Base-by-base conservation (phyloP, 2,329 filamentous ascomycete genomes). In the Ophiosphaerella narmari region DNA sequence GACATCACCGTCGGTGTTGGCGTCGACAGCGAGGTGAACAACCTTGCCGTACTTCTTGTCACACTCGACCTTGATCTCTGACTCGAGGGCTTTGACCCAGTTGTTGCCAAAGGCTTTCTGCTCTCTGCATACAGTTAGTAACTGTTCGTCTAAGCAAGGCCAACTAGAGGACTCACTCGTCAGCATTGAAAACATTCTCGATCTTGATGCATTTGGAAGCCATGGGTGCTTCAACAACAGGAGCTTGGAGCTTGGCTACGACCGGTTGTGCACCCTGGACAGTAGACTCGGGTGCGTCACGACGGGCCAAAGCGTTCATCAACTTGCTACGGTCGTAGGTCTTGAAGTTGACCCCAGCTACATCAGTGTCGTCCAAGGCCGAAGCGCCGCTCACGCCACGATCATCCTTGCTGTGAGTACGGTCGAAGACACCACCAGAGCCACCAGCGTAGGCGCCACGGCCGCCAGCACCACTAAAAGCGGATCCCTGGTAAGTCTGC, bases 311-410 rank as follows among this genome's bases (percentile, higher is more conserved):
- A 79, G 97, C 97, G 76, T 91, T 86, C 94, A 99, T 99, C 77
- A 99, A 87, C 71, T 92, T 90, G 80, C 97, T 91, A 78, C 94
- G 90, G 82, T 91, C 96, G 80, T 96, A 97, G 77, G 97, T 97
- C 83, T 91, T 96, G 88, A 97, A 97, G 78, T 97, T 97, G 76
- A 99, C 93, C 70, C 94, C 94, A 43, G 90, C 91, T 72, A 99
- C 94, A 75, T 99, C 94, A 55, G 92, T 96, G 72, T 99, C 94
- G 77, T 99, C 94, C 44, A 99, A 81, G 66, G 94, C 94, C 78
- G 92, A 96, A 42, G 93, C 93, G 64, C 91, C 91, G 53, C 90
- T 89, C 39, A 89, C 85, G 60, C 85, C 84, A 76, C 97, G 96
- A 68, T 96, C 91, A 68, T 96, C 91, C 66, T 92, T 87, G 61